Conservation (phyloP, 306 rosid species). For the Vachellia collinsii region DNA sequence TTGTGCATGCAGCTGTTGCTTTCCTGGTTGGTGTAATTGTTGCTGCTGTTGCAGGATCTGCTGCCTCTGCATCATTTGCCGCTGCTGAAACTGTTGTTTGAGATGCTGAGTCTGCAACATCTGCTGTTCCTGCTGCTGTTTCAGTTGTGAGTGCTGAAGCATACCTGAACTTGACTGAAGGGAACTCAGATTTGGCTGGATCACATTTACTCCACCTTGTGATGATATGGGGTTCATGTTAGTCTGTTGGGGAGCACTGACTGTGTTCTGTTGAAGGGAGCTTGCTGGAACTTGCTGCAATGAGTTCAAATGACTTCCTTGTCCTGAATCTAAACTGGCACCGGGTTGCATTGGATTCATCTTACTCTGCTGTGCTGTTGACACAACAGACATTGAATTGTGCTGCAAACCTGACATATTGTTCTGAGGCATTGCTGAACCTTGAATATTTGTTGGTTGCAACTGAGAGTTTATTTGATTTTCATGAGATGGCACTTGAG, state of each 20-base stretch:
- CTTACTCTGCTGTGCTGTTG: slow-evolving; percentile 59
- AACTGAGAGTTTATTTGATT: slow-evolving; percentile 81
- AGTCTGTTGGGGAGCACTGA: slow-evolving; percentile 66
- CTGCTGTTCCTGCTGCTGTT: slow-evolving; percentile 77
- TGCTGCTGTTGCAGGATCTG: slow-evolving; percentile 55
- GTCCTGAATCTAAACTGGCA: slow-evolving; percentile 68
- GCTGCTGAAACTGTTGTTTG: slow-evolving; percentile 59
- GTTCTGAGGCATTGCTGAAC: slow-evolving; percentile 67
- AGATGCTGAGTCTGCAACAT: slow-evolving; percentile 63
- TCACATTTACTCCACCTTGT: slow-evolving; percentile 66
- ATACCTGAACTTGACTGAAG: slow-evolving; percentile 65
- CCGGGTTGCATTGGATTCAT: slow-evolving; percentile 72
- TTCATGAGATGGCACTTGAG: slow-evolving; percentile 75
- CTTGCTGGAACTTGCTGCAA: slow-evolving; percentile 64
- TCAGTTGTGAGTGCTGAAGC: slow-evolving; percentile 73
- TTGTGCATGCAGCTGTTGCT: slow-evolving; percentile 64
- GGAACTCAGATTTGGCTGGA: slow-evolving; percentile 61
- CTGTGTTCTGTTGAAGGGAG: slow-evolving; percentile 78
- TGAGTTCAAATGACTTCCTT: slow-evolving; percentile 65
- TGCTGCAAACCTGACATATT: slow-evolving; percentile 67
- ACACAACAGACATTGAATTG: slow-evolving; percentile 65
- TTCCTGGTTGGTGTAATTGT: slow-evolving; percentile 68
- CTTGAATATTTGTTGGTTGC: slow-evolving; percentile 70
- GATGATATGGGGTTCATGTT: slow-evolving; percentile 68
- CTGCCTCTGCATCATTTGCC: slow-evolving; percentile 56